Evolutionary conservation across 148 eudicot genomes (phyloP), one percentile per base, ranked within the genome.

Genomic region (Persicaria maculosa): DNA sequence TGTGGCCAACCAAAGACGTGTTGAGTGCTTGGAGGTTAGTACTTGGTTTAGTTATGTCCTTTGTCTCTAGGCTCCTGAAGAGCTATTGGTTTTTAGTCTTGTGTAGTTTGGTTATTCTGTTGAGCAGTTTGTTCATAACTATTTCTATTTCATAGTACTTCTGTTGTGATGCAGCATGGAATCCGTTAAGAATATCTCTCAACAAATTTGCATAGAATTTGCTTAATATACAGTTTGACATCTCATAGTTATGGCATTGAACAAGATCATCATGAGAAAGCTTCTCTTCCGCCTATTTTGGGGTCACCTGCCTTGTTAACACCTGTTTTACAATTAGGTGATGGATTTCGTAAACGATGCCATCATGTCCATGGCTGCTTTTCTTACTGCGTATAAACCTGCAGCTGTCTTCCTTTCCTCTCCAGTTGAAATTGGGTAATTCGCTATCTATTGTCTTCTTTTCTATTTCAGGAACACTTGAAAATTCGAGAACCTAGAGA

Each of bases 281-380:
- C 45, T 65, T 43, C 46, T 5, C n/a, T 43, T 36, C 40, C 43
- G 15, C 45, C 70, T 65, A 64, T 46, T 65, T 65, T 43, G 16
- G 44, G 43, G 15, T 62, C 68, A 36, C 17, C 9, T 43, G 47
- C 43, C 43, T 65, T 65, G 44, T 36, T 36, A 4, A 14, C 45
- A 12, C 47, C 6, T 64, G 7, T 65, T 43, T 65, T 65, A 31
- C 68, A 10, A 64, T 43, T 73, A 94, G 98, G 98, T 94, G 75
- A 86, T 94, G 97, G 98, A 94, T 82, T 94, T 92, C 79, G 71
- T 94, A 72, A 94, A 94, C 76, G 98, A 94, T 73, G 93, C 96
- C 69, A 83, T 94, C 80, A 88, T 85, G 74, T 88, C 93, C 22
- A 78, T 90, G 89, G 92, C 88, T 77, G 84, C 93, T 58, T 88